Conservation (phyloP, 768 basidiomycete genomes). For the Tylopilus sp. region DNA sequence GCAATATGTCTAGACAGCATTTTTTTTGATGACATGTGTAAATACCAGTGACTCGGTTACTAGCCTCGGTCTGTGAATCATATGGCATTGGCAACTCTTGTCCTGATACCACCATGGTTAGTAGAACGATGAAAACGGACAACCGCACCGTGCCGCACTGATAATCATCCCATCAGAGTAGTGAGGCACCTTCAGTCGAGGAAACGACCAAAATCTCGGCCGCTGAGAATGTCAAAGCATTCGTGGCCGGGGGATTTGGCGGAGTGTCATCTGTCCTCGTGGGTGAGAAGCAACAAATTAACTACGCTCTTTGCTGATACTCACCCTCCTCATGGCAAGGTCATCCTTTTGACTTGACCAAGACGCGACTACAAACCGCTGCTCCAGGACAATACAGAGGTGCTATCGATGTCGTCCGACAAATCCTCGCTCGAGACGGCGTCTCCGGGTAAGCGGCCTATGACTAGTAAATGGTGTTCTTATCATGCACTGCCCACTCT, state of each 20-base stretch:
- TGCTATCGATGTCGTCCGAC: slow-evolving; percentile 89
- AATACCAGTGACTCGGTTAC: slow-evolving; percentile 8
- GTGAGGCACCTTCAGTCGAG: slow-evolving; percentile 20
- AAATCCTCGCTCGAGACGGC: slow-evolving; percentile 89
- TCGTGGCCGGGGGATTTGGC: slow-evolving; percentile 92
- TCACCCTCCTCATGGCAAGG: slow-evolving; percentile 43
- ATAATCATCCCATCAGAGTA: slow-evolving; percentile 21
- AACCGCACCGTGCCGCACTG: background rate
- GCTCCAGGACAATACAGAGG: slow-evolving; percentile 84
- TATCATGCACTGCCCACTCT: slow-evolving; percentile 3
- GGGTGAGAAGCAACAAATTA: slow-evolving; percentile 47
- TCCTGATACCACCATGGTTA: slow-evolving; percentile 24
- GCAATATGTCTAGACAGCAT: slow-evolving; percentile 15
- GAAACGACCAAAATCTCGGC: slow-evolving; percentile 26
- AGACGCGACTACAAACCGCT: slow-evolving; percentile 95
- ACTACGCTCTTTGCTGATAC: background rate
- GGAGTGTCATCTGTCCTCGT: slow-evolving; percentile 86
- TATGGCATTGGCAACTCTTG: slow-evolving; percentile 20
- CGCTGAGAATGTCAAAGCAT: slow-evolving; percentile 64
- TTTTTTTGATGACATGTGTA: slow-evolving; percentile 13
- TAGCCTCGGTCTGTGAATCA: slow-evolving; percentile 20
- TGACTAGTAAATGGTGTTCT: background rate
- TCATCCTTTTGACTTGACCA: slow-evolving; percentile 96
- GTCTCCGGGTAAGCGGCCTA: slow-evolving; percentile 61
- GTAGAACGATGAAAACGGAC: slow-evolving; percentile 2